Percentiles rank a stretch among this genome's conserved stretches.
Conservation (phyloP, 2,329 filamentous ascomycete species). For the Pseudonectria foliicola region DNA sequence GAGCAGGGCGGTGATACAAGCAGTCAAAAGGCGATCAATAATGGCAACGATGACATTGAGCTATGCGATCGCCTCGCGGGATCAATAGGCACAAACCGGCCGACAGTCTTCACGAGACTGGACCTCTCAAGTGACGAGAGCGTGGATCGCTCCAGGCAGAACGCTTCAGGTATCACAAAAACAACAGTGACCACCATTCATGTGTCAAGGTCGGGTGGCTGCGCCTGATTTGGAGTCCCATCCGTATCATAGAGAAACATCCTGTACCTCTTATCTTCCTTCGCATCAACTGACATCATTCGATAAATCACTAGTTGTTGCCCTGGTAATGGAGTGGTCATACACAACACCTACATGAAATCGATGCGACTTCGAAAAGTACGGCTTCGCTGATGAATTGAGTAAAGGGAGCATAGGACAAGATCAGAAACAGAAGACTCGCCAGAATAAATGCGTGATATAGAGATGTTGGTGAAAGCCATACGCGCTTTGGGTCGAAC, state of each 20-base stretch:
- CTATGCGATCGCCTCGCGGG: constrained; percentile 14
- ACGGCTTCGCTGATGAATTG: background rate
- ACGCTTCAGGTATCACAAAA: constrained; percentile 23
- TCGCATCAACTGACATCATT: too few relatives aligned
- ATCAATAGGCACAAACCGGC: constrained; percentile 6
- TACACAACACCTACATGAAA: background rate
- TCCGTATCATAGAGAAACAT: background rate
- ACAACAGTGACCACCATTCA: constrained; percentile 22
- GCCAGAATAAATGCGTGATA: too few relatives aligned
- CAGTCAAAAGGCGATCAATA: constrained; percentile 23
- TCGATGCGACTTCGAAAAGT: background rate
- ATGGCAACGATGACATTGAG: constrained; percentile 18
- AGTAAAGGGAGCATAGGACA: background rate
- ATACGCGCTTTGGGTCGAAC: too few relatives aligned
- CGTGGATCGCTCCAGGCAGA: constrained; percentile 5
- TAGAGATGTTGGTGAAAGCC: too few relatives aligned
- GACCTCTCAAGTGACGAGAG: constrained; percentile 21
- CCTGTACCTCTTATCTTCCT: too few relatives aligned
- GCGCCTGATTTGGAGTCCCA: background rate
- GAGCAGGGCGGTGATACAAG: constrained; percentile 16
- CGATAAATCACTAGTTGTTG: background rate
- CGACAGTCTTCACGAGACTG: constrained; percentile 14
- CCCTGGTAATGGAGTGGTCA: background rate
- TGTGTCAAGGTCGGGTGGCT: constrained; percentile 1
- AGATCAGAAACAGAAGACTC: too few relatives aligned